phyloP scores from a whole-genome alignment of 306 rosid species.

The Fragaria nilgerrensis region DNA sequence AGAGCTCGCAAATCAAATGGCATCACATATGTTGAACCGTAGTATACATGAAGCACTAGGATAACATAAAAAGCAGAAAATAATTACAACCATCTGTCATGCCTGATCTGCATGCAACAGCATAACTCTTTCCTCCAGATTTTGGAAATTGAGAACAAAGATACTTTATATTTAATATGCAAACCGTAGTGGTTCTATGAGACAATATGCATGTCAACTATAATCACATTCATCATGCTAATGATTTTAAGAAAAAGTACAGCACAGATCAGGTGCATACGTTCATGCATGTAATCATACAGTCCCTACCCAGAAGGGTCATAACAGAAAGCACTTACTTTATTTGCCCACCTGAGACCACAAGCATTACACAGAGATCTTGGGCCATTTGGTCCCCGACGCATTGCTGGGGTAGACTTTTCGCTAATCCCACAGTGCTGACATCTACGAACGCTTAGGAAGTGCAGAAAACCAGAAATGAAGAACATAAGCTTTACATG shows the following conservation, averaged over 20 bases:
- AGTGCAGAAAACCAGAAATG: neutral
- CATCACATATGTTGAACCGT: too few species aligned
- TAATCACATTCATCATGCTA: neutral
- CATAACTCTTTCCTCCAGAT: neutral
- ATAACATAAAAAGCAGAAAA: neutral
- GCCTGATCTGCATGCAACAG: neutral
- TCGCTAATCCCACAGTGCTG: constrained; percentile 76
- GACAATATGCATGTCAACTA: neutral
- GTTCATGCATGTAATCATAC: neutral
- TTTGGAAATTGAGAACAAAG: neutral
- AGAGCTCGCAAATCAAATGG: neutral
- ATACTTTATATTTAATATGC: neutral
- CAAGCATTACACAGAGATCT: constrained; percentile 92
- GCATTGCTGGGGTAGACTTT: constrained; percentile 85
- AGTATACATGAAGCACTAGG: neutral
- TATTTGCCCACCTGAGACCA: constrained; percentile 90
- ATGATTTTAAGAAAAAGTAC: neutral
- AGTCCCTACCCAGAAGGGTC: neutral
- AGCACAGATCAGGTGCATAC: neutral
- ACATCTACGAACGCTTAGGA: constrained; percentile 45
- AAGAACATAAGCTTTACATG: neutral
- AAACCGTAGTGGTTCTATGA: neutral
- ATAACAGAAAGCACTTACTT: constrained; percentile 38
- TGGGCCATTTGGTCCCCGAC: constrained; percentile 90
- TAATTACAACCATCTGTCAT: neutral